phyloP scores from a whole-genome alignment of 106 monocot species.

The Apostasia shenzhenica region DNA sequence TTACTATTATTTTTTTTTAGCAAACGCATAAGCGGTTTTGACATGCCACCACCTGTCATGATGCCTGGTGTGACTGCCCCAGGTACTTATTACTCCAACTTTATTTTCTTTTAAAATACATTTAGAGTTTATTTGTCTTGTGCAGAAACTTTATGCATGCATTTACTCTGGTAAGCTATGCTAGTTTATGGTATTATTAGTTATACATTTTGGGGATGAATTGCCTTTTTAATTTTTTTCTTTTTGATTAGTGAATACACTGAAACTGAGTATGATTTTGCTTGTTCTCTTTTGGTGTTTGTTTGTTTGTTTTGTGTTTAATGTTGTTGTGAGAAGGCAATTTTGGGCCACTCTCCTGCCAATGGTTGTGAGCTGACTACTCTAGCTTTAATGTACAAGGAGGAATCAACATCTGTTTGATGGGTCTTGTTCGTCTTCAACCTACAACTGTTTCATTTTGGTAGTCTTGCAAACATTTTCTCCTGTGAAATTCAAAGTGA shows the following conservation, averaged over 20 bases:
- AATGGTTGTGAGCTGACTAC: constrained; percentile 69
- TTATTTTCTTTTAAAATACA: not conserved
- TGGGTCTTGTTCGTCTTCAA: constrained; percentile 67
- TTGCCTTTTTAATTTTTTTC: constrained; percentile 2
- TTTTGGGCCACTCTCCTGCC: constrained; percentile 70
- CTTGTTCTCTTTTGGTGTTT: constrained; percentile 83
- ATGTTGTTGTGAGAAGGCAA: constrained; percentile 89
- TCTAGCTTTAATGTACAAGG: constrained; percentile 70
- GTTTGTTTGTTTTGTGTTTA: constrained; percentile 80
- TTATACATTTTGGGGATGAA: not conserved
- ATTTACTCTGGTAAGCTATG: constrained; percentile 31
- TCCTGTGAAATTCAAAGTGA: constrained; percentile 17
- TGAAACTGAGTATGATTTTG: constrained; percentile 71
- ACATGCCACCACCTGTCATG: constrained; percentile 74
- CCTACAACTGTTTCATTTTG: constrained; percentile 42
- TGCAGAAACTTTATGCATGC: constrained; percentile 18
- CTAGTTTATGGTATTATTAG: constrained; percentile 4
- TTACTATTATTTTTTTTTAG: constrained; percentile 21
- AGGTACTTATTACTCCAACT: constrained; percentile 33
- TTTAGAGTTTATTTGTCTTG: not conserved
- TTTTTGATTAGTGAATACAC: constrained; percentile 29
- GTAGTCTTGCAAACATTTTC: constrained; percentile 48
- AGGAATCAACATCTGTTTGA: constrained; percentile 65
- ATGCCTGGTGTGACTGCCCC: constrained; percentile 41
- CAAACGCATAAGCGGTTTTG: constrained; percentile 91